phyloP scores from a whole-genome alignment of 805 yeast genomes.

The Myxozyma melibiosi region DNA sequence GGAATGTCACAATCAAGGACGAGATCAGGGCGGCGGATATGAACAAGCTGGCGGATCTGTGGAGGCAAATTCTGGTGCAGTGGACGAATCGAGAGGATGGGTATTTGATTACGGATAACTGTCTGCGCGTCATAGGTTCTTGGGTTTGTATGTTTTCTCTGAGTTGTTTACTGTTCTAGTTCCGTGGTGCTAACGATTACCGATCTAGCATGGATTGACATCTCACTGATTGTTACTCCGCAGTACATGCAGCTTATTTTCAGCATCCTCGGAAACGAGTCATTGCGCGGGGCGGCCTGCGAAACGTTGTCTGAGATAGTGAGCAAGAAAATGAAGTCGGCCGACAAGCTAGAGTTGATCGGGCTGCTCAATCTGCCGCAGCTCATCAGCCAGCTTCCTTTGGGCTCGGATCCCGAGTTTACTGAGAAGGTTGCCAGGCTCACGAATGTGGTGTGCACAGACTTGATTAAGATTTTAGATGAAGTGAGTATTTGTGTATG shows the following conservation, averaged over 20 bases:
- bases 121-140: constrained; percentile 71
- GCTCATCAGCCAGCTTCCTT: constrained; percentile 48
- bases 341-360: constrained; percentile 68
- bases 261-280: constrained; percentile 53
- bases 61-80: constrained; percentile 61
- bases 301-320: constrained; percentile 64
- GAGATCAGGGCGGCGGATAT: constrained; percentile 77
- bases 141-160: constrained; percentile 56
- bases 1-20: constrained; percentile 78
- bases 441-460: constrained; percentile 71
- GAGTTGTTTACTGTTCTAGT: not conserved
- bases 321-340: constrained; percentile 76
- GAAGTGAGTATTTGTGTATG: constrained; percentile 36
- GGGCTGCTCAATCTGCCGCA: constrained; percentile 67
- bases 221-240: constrained; percentile 66
- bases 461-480: constrained; percentile 69
- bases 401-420: constrained; percentile 59
- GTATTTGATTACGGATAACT: constrained; percentile 56
- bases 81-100: constrained; percentile 39
- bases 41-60: constrained; percentile 60
- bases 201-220: constrained; percentile 77
- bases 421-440: constrained; percentile 76
- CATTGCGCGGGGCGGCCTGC: constrained; percentile 55
- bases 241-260: constrained; percentile 61
- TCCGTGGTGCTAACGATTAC: not conserved